Percentiles rank a stretch among this genome's conserved stretches.
phyloP scores from a whole-genome alignment of 2,329 filamentous ascomycete genomes.

The Diaporthe aspalathi region DNA sequence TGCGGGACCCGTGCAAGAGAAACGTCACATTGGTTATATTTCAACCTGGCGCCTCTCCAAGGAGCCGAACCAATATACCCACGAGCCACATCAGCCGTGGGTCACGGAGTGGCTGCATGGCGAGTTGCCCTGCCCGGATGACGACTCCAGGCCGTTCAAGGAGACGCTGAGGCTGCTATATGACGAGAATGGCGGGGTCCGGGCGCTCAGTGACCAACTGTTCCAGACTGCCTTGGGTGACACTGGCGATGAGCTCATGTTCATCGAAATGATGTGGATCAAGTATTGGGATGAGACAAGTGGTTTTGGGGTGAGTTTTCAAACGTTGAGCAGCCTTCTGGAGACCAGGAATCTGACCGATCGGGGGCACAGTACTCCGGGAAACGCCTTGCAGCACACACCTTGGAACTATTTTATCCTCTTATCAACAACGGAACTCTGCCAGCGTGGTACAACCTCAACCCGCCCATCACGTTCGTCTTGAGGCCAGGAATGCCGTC shows the following conservation, averaged over 20 bases:
- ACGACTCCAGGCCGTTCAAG: slow-evolving; percentile 14
- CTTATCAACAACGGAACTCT: slow-evolving; percentile 1
- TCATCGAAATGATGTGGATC: slow-evolving; percentile 15
- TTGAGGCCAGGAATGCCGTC: neutral
- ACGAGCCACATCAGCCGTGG: neutral
- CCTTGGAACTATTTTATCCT: neutral
- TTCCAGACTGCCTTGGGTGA: neutral
- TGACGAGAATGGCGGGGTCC: neutral
- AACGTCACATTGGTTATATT: slow-evolving; percentile 4
- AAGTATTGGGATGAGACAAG: neutral
- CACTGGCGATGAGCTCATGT: slow-evolving; percentile 3
- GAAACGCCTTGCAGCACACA: neutral
- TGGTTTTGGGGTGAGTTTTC: neutral
- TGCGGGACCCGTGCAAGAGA: neutral
- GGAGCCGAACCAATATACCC: neutral
- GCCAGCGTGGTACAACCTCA: slow-evolving; percentile 1
- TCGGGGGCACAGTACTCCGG: neutral
- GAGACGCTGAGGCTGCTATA: slow-evolving; percentile 17
- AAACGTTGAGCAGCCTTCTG: no score
- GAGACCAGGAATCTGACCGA: neutral
- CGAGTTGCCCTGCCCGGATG: neutral
- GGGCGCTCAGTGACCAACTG: neutral
- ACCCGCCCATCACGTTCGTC: neutral
- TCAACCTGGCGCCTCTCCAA: slow-evolving; percentile 21
- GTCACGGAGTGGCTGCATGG: slow-evolving; percentile 11